These are phyloP conservation scores for Tulasnella sp. DNA, from an alignment of 768 basidiomycete genomes.

Conservation along the genomic window DNA sequence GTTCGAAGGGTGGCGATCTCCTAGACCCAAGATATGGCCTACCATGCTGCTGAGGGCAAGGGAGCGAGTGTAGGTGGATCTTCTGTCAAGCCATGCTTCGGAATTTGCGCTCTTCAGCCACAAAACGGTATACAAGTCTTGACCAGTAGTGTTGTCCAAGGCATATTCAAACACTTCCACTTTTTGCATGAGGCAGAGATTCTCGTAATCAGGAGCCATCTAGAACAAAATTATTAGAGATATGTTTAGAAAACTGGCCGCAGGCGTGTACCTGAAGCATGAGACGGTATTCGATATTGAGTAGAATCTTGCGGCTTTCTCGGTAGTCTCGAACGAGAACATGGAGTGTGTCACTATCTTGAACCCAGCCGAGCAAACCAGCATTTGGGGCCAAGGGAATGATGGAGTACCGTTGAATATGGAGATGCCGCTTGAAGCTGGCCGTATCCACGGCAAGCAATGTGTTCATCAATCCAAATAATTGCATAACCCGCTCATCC, in stretches of 20 bases:
- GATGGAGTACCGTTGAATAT: constrained; percentile 88
- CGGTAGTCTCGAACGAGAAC: constrained; percentile 94
- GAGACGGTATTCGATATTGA: constrained; percentile 97
- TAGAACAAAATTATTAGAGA: constrained; percentile 35
- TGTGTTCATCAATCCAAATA: constrained; percentile 95
- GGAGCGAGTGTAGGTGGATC: constrained; percentile 92
- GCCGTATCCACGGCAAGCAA: constrained; percentile 87
- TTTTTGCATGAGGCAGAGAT: constrained; percentile 88
- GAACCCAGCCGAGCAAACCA: constrained; percentile 92
- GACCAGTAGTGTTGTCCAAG: constrained; percentile 95
- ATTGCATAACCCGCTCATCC: constrained; percentile 98
- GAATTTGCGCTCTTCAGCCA: constrained; percentile 96
- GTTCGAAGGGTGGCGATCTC: constrained; percentile 98
- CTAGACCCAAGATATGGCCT: constrained; percentile 93
- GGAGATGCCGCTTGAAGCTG: constrained; percentile 92
- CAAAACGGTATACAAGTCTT: constrained; percentile 92
- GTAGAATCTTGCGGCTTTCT: constrained; percentile 89
- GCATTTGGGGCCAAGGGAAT: constrained; percentile 95
- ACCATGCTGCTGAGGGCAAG: constrained; percentile 98
- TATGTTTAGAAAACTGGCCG: background rate
- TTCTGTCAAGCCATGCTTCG: constrained; percentile 95
- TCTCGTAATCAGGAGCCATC: constrained; percentile 99
- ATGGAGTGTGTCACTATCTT: constrained; percentile 92
- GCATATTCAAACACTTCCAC: constrained; percentile 99
- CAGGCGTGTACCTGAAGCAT: constrained; percentile 75